Base-by-base conservation (phyloP, 805 yeast species). In the Tanozyma kutaoensis region DNA sequence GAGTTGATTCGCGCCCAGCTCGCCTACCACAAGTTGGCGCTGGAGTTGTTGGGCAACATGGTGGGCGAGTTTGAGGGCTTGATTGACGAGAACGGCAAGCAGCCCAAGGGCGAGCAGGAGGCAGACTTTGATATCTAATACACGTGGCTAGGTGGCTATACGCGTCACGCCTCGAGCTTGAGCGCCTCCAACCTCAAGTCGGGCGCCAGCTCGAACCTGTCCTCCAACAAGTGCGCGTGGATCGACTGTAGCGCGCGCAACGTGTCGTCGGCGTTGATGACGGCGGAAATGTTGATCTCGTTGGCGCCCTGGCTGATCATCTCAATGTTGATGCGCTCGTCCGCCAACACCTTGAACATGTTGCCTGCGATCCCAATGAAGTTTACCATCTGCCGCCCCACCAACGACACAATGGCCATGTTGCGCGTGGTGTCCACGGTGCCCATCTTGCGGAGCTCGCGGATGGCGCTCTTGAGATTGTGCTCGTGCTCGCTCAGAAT, bases 251-350 rank as follows among this genome's bases (percentile, higher is more conserved):
- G 63, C 4, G 97, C 97, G 49, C 80, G 79, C 17, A 82, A 56
- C 10, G 93, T 75, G 45, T 91, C 91, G 30, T 59, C 57, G 38
- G 80, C 84, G 37, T 79, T 80, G 35, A 91, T 84, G 28, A 91
- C 98, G 37, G 96, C 93, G 19, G 94, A 80, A 28, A 91, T 91
- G 51, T 91, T 91, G 46, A 91, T 91, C 56, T 91, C 98, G 46
- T 88, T 88, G 12, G 97, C 95, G 43, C 98, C 98, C 65, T 91
- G 98, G 31, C 85, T 72, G 55, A 91, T 91, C 98, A 91, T 91
- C 55, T 91, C 98, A 41, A 91, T 84, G 55, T 91, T 91, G 47
- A 91, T 78, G 24, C 71, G 69, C 43, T 88, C 93, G 45, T 81
- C 86, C 6, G 97, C 96, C 39, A 91, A 62, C 2, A 93, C 82